These are phyloP conservation scores for Acanthamoeba lenticulata DNA, from an alignment of 208 protist species.

Conservation along the genomic window DNA sequence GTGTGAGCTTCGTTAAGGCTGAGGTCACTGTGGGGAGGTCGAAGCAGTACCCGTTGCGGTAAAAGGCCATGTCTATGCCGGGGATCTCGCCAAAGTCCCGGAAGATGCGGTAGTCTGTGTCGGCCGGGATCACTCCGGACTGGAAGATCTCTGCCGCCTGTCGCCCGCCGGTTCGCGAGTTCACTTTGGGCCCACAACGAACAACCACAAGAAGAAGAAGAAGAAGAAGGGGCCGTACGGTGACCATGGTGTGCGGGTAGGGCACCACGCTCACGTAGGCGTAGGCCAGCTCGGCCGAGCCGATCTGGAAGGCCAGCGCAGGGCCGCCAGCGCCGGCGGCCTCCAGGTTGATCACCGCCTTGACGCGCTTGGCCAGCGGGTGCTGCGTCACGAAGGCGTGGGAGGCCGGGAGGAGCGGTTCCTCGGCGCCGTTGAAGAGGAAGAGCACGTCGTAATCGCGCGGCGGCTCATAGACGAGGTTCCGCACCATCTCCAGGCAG, in stretches of 20 bases:
- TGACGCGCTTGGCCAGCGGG: conserved; percentile 62
- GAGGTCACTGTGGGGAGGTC: neutral
- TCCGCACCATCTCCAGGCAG: conserved; percentile 43
- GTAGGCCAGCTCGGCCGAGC: conserved; percentile 42
- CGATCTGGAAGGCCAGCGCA: conserved; percentile 70
- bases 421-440: conserved; percentile 77
- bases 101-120: conserved; percentile 78
- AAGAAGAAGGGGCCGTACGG: neutral
- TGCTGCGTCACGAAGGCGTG: conserved; percentile 78
- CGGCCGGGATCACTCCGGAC: conserved; percentile 70
- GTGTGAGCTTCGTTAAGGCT: neutral
- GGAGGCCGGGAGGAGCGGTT: conserved; percentile 67
- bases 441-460: conserved; percentile 59
- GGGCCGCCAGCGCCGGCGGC: conserved; percentile 68
- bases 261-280: conserved; percentile 48
- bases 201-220: neutral
- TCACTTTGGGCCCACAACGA: neutral
- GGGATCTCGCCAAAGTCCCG: conserved; percentile 75
- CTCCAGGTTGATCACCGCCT: conserved; percentile 75
- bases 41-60: conserved; percentile 54
- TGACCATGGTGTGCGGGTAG: conserved; percentile 66
- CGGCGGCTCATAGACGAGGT: conserved; percentile 43
- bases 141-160: conserved; percentile 72
- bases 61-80: conserved; percentile 73
- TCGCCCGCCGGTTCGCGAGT: neutral